A percentile compares a stretch with the other conserved stretches of the same genome.
These are phyloP conservation scores for Podila epicladia DNA, from an alignment of 192 early-diverging fungal species.

Conservation along the genomic window DNA sequence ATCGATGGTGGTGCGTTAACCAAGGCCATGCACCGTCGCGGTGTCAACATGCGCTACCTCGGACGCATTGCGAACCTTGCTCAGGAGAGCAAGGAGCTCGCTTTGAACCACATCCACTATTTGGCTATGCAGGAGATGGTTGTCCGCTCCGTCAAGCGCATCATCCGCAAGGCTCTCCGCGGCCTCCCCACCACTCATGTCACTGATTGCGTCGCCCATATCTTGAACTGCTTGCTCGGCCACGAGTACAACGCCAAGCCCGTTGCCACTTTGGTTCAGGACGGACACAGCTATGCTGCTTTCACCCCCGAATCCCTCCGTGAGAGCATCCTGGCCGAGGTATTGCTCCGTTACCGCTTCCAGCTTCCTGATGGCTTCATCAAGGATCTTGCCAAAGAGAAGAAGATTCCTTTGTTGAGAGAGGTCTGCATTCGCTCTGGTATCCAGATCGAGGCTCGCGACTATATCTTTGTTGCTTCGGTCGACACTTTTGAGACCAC, in stretches of 20 bases:
- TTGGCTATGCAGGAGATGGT: slow-evolving; percentile 90
- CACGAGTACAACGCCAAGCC: slow-evolving; percentile 66
- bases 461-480: slow-evolving; percentile 73
- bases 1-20: slow-evolving; percentile 83
- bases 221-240: slow-evolving; percentile 85
- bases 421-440: slow-evolving; percentile 87
- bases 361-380: slow-evolving; percentile 66
- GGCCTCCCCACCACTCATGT: slow-evolving; percentile 65
- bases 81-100: slow-evolving; percentile 64
- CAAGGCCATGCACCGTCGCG: slow-evolving; percentile 88
- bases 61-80: slow-evolving; percentile 78
- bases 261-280: slow-evolving; percentile 53
- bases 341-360: slow-evolving; percentile 81
- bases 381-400: slow-evolving; percentile 50
- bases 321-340: slow-evolving; percentile 68
- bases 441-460: slow-evolving; percentile 82
- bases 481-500: slow-evolving; percentile 40
- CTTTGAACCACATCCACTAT: slow-evolving; percentile 65
- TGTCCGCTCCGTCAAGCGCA: slow-evolving; percentile 83
- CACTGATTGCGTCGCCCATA: slow-evolving; percentile 76
- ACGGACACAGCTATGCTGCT: slow-evolving; percentile 55
- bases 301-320: slow-evolving; percentile 74
- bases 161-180: slow-evolving; percentile 77
- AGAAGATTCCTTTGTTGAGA: slow-evolving; percentile 77
- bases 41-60: slow-evolving; percentile 98